Evolutionary conservation across 768 basidiomycete species (phyloP), one percentile per base, ranked within the genome.

Genomic region (Amanita pseudoporphyria): DNA sequence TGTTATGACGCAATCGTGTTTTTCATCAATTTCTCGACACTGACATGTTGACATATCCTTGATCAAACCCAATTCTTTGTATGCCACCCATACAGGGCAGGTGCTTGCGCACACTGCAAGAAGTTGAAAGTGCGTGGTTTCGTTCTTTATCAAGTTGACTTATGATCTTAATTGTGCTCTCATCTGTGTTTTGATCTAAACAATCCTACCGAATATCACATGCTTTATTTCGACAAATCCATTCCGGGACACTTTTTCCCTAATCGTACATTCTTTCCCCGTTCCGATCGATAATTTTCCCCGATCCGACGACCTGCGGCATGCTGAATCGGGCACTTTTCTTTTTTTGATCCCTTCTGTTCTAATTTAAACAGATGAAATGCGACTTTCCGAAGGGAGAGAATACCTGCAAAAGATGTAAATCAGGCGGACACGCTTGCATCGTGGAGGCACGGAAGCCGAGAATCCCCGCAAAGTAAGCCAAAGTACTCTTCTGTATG

Each of bases 21-120:
- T 26, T 31, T 38, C 16, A 38, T 9, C 31, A 31, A 22, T 26
- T 24, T 33, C 30, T 22, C 16, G 39, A 38, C 31, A 13, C 21
- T 42, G 41, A 43, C 49, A 40, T 26, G 14, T 31, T 21, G 41
- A 43, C 49, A 40, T 26, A 14, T 31, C 18, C 18, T 21, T 43
- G 37, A 28, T 39, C 26, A 40, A n/a, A 26, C 32, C 31, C 13
- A 19, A 16, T 52, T 22, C 12, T 21, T 12, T 45, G 32, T 37
- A 49, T 24, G 19, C 39, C 18, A n/a, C n/a, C n/a, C n/a, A 24
- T 37, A 43, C 62, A 90, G 87, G 37, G 81, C 82, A 54, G 86
- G 88, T 51, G 88, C 88, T 37, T 91, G 88, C 64, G 84, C 77
- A 3, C 80, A 90, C 60, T 91, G 88, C 76, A 91, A 89, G 65